Evolutionary conservation across 2,329 filamentous ascomycete genomes (phyloP).

Genomic region (Trichoderma citrinoviride): DNA sequence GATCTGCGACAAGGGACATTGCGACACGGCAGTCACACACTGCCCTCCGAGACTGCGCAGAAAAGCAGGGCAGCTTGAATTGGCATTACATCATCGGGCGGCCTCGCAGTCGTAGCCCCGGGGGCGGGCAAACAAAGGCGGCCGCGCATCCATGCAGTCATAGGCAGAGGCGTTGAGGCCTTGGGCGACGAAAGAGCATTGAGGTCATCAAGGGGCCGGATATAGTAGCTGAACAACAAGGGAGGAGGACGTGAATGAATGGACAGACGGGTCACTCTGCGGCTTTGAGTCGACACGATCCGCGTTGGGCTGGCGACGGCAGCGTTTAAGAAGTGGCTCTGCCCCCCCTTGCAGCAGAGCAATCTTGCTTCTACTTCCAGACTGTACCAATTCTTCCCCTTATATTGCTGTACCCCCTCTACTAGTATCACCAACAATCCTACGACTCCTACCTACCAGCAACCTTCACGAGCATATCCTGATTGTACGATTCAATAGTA

Average conservation of each 20-base stretch:
- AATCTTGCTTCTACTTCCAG: too few species aligned
- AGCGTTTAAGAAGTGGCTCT: not conserved
- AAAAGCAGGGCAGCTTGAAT: not conserved
- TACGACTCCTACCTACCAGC: too few species aligned
- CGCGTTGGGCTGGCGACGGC: not conserved
- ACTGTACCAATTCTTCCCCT: not conserved
- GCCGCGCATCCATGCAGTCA: not conserved
- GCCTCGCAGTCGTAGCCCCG: not conserved
- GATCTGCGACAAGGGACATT: not conserved
- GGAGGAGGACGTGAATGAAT: not conserved
- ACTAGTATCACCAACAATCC: too few species aligned
- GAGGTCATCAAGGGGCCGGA: not conserved
- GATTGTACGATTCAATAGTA: too few species aligned
- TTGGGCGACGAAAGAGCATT: not conserved
- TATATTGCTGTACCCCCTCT: too few species aligned
- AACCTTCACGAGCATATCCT: too few species aligned
- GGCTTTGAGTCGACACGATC: too few species aligned
- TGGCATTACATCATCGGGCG: slow-evolving; percentile 4
- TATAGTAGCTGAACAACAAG: not conserved
- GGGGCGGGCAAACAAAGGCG: too few species aligned
- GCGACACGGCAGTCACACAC: not conserved
- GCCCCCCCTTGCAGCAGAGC: too few species aligned
- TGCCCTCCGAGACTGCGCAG: not conserved
- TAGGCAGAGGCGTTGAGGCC: not conserved
- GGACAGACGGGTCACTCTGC: too few species aligned